Base-by-base conservation (phyloP, 2,329 filamentous ascomycete genomes). In the Lasiodiplodia sp. region DNA sequence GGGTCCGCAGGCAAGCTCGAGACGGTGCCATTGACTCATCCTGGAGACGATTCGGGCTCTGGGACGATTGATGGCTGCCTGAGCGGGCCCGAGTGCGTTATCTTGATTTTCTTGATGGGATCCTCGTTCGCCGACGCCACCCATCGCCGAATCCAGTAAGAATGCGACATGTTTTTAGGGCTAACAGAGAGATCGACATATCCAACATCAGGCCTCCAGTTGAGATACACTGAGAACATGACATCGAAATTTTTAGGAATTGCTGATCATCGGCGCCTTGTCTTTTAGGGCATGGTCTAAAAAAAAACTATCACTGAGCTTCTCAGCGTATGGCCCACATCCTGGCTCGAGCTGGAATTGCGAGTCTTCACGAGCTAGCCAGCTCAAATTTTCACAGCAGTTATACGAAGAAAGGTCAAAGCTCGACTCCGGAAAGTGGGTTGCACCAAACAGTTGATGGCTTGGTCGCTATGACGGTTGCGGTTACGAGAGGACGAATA, bases 1-100 rank as follows among this genome's bases (percentile, higher is more conserved):
- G 72, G 72, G 72, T 72, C 12, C 57, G 68, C 10, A 31, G 53
- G 8, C 57, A 73, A 52, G 56, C 56, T 16, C 66, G 70, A 3
- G 21, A 47, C 3, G 70, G 69, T 16, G 14, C 18, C 21, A 69
- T 69, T 34, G 51, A 49, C 25, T 12, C 31, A 1, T 47, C 31
- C 2, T 68, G 57, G 56, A 49, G 66, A 8, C 1, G 37, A 18
- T 63, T 68, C 55, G 47, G 56, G 23, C 44, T 21, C 23, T 37
- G 16, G 6, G 40, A 16, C 21, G 44, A 40, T 12, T 63, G 18
- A 49, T 28, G 18, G n/a, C 38, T 23, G 31, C 34, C 3, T 4
- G 11, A 12, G 12, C 18, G 12, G 34, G 14, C 12, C 34, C 18
- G 16, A 14, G 10, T n/a, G 28, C 25, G 23, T 38, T 28, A 4